phyloP scores from a whole-genome alignment of 2,329 filamentous ascomycete genomes.

The Juglanconis oblonga region DNA sequence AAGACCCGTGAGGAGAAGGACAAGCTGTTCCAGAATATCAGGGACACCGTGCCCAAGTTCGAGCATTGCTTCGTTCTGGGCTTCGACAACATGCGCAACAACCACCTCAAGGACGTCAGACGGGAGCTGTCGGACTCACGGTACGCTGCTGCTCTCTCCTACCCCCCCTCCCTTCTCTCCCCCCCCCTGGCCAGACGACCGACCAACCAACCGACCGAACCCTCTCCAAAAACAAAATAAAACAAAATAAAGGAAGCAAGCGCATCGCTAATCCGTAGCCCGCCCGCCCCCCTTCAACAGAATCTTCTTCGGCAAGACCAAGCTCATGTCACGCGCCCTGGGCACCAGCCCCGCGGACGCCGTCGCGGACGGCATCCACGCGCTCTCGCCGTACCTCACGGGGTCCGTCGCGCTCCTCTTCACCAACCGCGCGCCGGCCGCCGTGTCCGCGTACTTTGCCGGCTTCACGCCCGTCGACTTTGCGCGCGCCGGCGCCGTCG shows the following conservation, averaged over 20 bases:
- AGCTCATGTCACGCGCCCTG: slow-evolving; percentile 96
- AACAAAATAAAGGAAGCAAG: neutral
- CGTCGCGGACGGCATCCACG: slow-evolving; percentile 73
- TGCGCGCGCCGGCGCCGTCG: slow-evolving; percentile 78
- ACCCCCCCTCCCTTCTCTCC: neutral
- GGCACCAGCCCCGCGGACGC: slow-evolving; percentile 76
- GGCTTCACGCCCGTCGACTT: slow-evolving; percentile 77
- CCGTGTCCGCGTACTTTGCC: slow-evolving; percentile 71
- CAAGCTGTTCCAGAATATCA: slow-evolving; percentile 83
- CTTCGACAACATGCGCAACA: slow-evolving; percentile 98
- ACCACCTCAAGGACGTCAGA: slow-evolving; percentile 87
- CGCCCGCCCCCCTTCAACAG: slow-evolving; percentile 40
- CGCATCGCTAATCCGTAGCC: neutral
- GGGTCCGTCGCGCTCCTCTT: slow-evolving; percentile 90
- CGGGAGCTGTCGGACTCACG: slow-evolving; percentile 80
- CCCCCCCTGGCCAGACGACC: neutral
- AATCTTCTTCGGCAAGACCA: slow-evolving; percentile 98
- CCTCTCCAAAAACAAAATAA: neutral
- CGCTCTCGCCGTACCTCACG: slow-evolving; percentile 65
- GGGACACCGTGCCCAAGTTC: slow-evolving; percentile 80
- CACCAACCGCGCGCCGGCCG: slow-evolving; percentile 70
- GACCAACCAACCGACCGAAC: neutral
- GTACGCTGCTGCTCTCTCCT: slow-evolving; percentile 45
- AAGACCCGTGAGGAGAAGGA: slow-evolving; percentile 91
- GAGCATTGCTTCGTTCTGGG: slow-evolving; percentile 90